Evolutionary conservation across 2,329 filamentous ascomycete species (phyloP), one percentile per base, ranked within the genome.

Genomic region (Diaporthe vexans): DNA sequence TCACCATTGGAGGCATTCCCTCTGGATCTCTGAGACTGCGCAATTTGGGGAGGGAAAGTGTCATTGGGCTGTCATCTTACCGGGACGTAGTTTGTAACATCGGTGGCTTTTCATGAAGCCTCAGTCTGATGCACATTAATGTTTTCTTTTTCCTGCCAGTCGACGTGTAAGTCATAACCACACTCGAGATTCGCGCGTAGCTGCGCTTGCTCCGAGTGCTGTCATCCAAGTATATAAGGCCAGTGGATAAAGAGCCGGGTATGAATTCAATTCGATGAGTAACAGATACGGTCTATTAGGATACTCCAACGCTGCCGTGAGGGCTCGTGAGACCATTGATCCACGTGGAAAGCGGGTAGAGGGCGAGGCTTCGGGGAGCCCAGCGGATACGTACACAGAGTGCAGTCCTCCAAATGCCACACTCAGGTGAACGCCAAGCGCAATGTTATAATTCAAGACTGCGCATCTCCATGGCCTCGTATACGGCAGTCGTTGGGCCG

Each of bases 1-100:
- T 51, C 24, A 24, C 70, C 35, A 48, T 63, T 56, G 59, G 33
- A 29, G 57, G 58, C 70, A 72, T 72, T 63, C 57, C 35, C 70
- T 52, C 33, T 43, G 19, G 57, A 24, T 19, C 7, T 51, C 70
- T 72, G 70, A 72, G 70, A 72, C 70, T 46, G 54, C 54, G 57
- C 37, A 72, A 72, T 72, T 54, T 72, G 35, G 33, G 56, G 51
- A 33, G 51, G 24, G 35, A 63, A 72, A 10, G 19, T 63, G 35
- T 51, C 57, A 72, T 72, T 72, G 70, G 70, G 37, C 35, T 24
- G 29, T 24, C n/a, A 13, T 33, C 59, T 63, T 48, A 48, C 46
- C 46, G 54, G 48, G 48, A 54, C 63, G 21, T 40, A 40, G 48
- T 54, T 40, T 68, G 58, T 54, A 35, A 46, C 46, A 63, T 56